Evolutionary conservation across 176 grass and related monocot species (phyloP), one percentile per base, ranked within the genome.

Genomic region (Lolium multiflorum): DNA sequence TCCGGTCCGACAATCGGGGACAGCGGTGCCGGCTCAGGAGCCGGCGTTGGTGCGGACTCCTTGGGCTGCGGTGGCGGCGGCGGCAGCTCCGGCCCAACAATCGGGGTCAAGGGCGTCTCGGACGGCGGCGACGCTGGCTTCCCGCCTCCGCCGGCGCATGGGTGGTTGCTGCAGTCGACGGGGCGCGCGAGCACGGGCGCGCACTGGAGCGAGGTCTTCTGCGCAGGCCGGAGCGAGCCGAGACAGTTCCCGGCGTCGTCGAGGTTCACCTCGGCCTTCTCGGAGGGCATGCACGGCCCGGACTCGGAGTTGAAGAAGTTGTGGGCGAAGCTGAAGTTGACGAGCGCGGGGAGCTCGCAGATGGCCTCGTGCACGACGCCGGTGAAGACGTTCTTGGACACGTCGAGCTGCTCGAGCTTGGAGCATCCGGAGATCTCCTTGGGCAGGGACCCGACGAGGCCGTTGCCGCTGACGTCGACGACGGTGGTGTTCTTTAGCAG

Each of bases 221-320:
- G 91, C 11, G 15, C 20, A 0, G 88, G 91, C 0, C 91, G 68
- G 14, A 74, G 18, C 6, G 84, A 0, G 20, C 88, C 91, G 16
- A 92, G 77, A 70, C 91, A 87, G 48, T 92, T 92, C 62, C 51
- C 67, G 16, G 2, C 54, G 48, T 92, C 91, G 46, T 90, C 81
- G 9, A 94, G 78, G 54, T 47, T 75, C 0, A 82, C 83, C 0
- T 14, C 1, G 0, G 62, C 56, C n/a, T 65, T 77, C 9, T 88
- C 81, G 0, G 91, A 88, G 1, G 88, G 76, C 80, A 80, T 74
- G 47, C 89, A 94, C 2, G 62, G n/a, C 0, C 37, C 26, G 0
- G 92, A 64, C 80, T 91, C 92, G 0, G 83, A 86, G n/a, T 89
- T 76, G 83, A 94, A 94, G 87, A 85, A 94, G 81, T 94, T 94